phyloP scores from a whole-genome alignment of 352 stramenopile species.

The Peronospora tabacina region DNA sequence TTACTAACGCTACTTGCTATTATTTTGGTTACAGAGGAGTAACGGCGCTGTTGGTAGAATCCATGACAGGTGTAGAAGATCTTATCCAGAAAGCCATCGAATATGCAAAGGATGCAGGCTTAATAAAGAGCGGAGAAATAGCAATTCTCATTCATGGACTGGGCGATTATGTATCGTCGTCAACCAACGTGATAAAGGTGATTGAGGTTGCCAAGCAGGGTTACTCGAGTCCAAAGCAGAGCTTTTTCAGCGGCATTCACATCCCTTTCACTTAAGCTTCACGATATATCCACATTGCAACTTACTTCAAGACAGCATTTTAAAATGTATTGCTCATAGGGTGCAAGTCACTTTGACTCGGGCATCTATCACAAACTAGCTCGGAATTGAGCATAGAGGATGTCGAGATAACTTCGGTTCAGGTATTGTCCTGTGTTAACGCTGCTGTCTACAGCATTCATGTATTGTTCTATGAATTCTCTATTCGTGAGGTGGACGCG shows the following conservation, averaged over 20 bases:
- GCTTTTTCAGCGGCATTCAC: constrained; percentile 53
- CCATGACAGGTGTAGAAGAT: constrained; percentile 78
- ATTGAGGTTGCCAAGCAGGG: constrained; percentile 64
- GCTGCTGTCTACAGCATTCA: constrained; percentile 2
- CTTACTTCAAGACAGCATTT: not conserved
- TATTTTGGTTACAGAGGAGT: constrained; percentile 45
- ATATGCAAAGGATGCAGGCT: constrained; percentile 68
- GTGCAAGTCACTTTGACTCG: not conserved
- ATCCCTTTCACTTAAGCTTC: constrained; percentile 21
- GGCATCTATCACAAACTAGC: not conserved
- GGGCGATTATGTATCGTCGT: constrained; percentile 68
- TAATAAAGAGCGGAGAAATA: constrained; percentile 79
- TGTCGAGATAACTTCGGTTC: not conserved
- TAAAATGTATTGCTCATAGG: not conserved
- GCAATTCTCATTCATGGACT: constrained; percentile 87
- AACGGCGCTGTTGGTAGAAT: constrained; percentile 53
- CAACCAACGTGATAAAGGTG: constrained; percentile 88
- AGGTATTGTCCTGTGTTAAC: not conserved
- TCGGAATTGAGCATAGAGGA: not conserved
- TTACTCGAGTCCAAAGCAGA: constrained; percentile 57
- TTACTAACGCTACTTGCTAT: constrained; percentile 1
- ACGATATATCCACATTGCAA: not conserved
- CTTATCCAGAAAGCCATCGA: constrained; percentile 83
- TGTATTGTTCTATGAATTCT: constrained; percentile 11
- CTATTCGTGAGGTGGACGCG: constrained; percentile 39